Evolutionary conservation across 257 asterid species (phyloP), one percentile per base, ranked within the genome.

Genomic region (Fraxinus anomala): DNA sequence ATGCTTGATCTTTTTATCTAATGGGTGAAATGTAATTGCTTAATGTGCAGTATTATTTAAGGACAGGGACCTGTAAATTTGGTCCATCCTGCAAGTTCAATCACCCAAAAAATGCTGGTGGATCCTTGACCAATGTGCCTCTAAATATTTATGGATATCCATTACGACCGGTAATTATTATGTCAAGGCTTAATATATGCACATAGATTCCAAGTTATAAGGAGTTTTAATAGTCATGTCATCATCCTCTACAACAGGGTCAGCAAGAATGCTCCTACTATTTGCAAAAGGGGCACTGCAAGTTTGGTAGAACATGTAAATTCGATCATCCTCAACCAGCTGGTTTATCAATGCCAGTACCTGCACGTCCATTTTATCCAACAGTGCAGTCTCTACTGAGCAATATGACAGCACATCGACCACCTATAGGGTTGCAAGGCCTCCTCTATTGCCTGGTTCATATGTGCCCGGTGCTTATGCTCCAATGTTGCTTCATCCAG

Each of bases 211-310:
- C 33, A 26, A 49, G 63, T 47, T 49, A 4, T 39, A 5, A 61
- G 28, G 31, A 42, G 16, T 72, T 77, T 72, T 47, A 39, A 73
- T 51, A 42, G 28, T 63, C 34, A 74, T 70, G 42, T 36, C 47
- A 13, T 65, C 12, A 16, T 76, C 17, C 30, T 73, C 86, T 81
- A 36, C 74, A 24, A 81, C 92, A 94, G 97, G 97, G 89, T 28
- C 96, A 90, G 86, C 87, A 85, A 81, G 97, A 89, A 82, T 94
- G 98, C 96, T 88, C 98, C 94, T 89, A 92, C 84, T 94, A 94
- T 92, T 89, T 92, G 94, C 91, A 88, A 89, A 88, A 90, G 96
- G 97, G 97, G 96, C 97, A 87, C 82, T 94, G 98, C 94, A 94
- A 92, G 81, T 94, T 89, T 73, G 98, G 96, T 80, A 73, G 87